A percentile compares a stretch with the other conserved stretches of the same genome.
Evolutionary conservation across 2,329 filamentous ascomycete species (phyloP).

Genomic region (Sphaceloma murrayae): DNA sequence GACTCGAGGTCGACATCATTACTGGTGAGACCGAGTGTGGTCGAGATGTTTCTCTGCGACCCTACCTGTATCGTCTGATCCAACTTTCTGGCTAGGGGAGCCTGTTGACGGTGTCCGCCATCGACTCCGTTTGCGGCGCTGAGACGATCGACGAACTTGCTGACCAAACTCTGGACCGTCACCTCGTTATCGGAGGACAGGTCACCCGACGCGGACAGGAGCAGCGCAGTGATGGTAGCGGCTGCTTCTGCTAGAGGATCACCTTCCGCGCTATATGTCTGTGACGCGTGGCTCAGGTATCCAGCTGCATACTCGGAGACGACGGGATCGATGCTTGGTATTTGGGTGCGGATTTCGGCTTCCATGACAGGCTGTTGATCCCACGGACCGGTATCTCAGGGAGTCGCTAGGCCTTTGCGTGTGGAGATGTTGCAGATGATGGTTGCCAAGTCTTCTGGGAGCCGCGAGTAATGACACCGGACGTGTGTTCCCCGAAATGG

Average conservation of each 20-base stretch:
- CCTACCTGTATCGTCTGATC: constrained; percentile 94
- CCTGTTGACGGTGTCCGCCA: constrained; percentile 58
- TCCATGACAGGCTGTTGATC: constrained; percentile 25
- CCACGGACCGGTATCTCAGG: neutral
- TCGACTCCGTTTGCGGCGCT: constrained; percentile 60
- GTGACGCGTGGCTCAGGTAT: constrained; percentile 88
- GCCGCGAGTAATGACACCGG: neutral
- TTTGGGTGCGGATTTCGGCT: constrained; percentile 30
- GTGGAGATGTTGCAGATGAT: constrained; percentile 15
- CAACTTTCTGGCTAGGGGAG: constrained; percentile 69
- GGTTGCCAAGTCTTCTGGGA: constrained; percentile 10
- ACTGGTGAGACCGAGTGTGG: constrained; percentile 78
- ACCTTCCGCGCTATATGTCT: constrained; percentile 63
- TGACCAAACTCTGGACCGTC: constrained; percentile 72
- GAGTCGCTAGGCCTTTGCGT: neutral
- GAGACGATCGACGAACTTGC: constrained; percentile 80
- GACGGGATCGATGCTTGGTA: constrained; percentile 30
- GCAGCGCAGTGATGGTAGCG: constrained; percentile 70
- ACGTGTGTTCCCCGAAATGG: constrained; percentile 8
- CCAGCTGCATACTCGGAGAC: constrained; percentile 50
- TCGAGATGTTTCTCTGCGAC: constrained; percentile 89
- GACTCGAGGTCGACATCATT: constrained; percentile 87
- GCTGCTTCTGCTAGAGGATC: constrained; percentile 83
- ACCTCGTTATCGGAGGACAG: constrained; percentile 61
- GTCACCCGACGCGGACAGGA: constrained; percentile 87